Evolutionary conservation across 2,329 filamentous ascomycete species (phyloP).

Genomic region (Magnaporthiopsis poae): DNA sequence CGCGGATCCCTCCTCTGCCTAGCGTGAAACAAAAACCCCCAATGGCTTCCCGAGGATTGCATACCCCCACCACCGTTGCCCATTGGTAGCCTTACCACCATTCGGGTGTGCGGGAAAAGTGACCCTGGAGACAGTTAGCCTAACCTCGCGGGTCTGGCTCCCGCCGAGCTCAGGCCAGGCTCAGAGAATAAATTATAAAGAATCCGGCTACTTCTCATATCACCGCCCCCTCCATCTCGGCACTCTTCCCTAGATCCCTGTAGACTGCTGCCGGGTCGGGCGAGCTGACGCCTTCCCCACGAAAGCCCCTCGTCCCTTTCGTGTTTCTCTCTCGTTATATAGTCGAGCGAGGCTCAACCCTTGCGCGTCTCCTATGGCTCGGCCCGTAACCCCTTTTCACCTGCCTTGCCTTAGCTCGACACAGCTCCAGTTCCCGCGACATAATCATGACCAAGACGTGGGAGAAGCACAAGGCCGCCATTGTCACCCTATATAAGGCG

Average conservation of each 20-base stretch:
- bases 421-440: background rate
- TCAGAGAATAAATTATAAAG: background rate
- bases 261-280: background rate
- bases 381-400: background rate
- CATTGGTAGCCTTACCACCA: background rate
- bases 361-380: background rate
- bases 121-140: background rate
- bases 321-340: background rate
- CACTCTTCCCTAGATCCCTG: background rate
- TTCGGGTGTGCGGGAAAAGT: background rate
- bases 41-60: background rate
- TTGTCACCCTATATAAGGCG: constrained; percentile 31
- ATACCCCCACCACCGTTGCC: background rate
- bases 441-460: constrained; percentile 34
- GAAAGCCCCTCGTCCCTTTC: background rate
- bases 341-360: background rate
- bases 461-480: constrained; percentile 26
- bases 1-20: background rate
- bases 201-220: background rate
- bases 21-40: background rate
- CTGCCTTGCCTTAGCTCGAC: background rate
- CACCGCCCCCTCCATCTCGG: too few species aligned
- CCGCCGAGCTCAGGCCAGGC: background rate
- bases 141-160: background rate
- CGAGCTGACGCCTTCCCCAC: background rate